phyloP scores from a whole-genome alignment of 78 protist genomes.

The Mantamonas sphyraenae region DNA sequence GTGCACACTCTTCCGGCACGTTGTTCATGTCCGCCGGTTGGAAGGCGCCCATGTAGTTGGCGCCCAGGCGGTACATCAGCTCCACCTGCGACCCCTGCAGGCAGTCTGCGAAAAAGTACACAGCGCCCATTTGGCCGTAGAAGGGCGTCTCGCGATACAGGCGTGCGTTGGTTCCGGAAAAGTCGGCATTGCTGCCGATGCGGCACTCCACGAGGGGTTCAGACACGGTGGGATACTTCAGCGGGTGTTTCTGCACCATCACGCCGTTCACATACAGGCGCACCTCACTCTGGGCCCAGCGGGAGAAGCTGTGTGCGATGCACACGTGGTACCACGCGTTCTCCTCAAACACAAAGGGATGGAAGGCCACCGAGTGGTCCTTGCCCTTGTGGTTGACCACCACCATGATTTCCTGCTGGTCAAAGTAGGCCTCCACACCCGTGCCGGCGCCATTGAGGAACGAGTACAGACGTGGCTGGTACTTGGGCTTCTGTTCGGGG shows the following conservation, averaged over 20 bases:
- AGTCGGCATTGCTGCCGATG: slow-evolving; percentile 8
- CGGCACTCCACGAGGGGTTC: neutral
- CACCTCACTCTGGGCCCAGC: slow-evolving; percentile 16
- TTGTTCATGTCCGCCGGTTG: slow-evolving; percentile 3
- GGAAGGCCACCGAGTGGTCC: too few species aligned
- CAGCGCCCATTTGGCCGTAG: slow-evolving; percentile 29
- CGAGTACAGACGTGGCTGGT: slow-evolving; percentile 20
- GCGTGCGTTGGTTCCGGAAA: neutral
- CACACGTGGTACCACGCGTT: slow-evolving; percentile 14
- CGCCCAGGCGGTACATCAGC: slow-evolving; percentile 16
- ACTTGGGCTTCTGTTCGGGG: slow-evolving; percentile 1
- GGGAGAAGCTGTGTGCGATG: slow-evolving; percentile 22
- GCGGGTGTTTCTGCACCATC: slow-evolving; percentile 11
- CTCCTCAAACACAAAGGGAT: neutral
- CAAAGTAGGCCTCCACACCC: slow-evolving; percentile 26
- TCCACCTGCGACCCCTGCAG: neutral
- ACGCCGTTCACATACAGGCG: slow-evolving; percentile 22
- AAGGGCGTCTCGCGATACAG: neutral
- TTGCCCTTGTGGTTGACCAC: too few species aligned
- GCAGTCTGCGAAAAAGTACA: slow-evolving; percentile 21
- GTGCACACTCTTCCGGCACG: neutral
- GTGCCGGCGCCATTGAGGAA: neutral
- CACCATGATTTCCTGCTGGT: neutral
- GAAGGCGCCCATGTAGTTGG: slow-evolving; percentile 24
- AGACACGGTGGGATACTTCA: slow-evolving; percentile 20